These are phyloP conservation scores for Parachlorella kessleri DNA, from an alignment of 139 green algal species.

Conservation along the genomic window DNA sequence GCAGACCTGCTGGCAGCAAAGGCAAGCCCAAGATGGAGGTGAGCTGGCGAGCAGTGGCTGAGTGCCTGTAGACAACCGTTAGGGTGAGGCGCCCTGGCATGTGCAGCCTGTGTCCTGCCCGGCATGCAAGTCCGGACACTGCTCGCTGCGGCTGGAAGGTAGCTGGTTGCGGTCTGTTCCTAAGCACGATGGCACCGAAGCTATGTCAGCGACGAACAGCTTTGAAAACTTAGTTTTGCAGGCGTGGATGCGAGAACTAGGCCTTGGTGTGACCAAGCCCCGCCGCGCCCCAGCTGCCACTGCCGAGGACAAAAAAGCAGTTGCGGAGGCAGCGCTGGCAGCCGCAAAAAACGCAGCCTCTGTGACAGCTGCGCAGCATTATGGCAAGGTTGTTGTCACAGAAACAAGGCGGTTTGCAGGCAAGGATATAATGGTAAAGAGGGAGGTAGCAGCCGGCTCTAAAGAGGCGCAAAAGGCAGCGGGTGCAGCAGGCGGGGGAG, in stretches of 20 bases:
- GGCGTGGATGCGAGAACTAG: conserved; percentile 50
- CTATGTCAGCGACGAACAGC: no score
- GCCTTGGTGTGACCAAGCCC: conserved; percentile 22
- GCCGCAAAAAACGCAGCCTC: conserved; percentile 31
- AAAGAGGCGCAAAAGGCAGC: conserved; percentile 62
- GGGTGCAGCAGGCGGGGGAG: background rate
- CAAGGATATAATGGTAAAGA: conserved; percentile 72
- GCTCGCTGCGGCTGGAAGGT: no score
- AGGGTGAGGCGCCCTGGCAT: no score
- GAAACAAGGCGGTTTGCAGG: conserved; percentile 79
- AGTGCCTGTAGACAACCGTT: no score
- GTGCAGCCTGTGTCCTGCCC: background rate
- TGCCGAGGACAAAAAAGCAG: background rate
- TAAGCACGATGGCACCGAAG: no score
- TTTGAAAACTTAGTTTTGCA: no score
- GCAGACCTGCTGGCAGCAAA: conserved; percentile 14
- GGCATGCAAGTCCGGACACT: no score
- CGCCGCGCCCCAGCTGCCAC: conserved; percentile 9
- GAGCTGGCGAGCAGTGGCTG: no score
- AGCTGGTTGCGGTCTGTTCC: no score
- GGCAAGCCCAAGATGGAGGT: background rate
- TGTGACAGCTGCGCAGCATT: conserved; percentile 1
- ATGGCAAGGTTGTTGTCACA: conserved; percentile 33
- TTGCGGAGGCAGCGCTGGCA: conserved; percentile 30
- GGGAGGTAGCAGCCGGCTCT: conserved; percentile 57